Conservation (phyloP, 2,329 filamentous ascomycete species). For the Trichoderma guizhouense region DNA sequence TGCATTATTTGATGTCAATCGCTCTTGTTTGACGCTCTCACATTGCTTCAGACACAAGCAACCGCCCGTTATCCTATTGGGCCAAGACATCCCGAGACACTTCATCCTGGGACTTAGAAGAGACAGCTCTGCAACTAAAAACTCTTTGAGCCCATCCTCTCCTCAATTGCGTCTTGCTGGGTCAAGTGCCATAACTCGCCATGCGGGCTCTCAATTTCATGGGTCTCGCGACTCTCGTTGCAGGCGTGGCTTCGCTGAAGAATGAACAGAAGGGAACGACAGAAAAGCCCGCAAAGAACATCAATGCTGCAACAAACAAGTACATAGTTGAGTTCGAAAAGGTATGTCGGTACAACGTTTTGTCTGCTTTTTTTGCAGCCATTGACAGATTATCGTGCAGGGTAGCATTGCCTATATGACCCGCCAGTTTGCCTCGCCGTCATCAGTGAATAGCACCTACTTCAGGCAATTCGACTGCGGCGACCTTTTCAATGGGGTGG, state of each 20-base stretch:
- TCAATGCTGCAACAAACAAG: slow-evolving; percentile 23
- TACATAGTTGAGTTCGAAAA: slow-evolving; percentile 26
- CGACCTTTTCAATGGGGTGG: slow-evolving; percentile 36
- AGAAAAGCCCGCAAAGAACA: background rate
- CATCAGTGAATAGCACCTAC: slow-evolving; percentile 9
- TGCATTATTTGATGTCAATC: background rate
- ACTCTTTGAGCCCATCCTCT: background rate
- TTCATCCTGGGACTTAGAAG: background rate
- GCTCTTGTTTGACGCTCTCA: background rate
- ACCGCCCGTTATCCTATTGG: background rate
- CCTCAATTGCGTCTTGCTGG: background rate
- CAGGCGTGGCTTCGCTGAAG: background rate
- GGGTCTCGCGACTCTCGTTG: background rate
- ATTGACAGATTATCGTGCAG: background rate
- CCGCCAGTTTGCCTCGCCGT: slow-evolving; percentile 23
- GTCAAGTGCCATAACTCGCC: background rate
- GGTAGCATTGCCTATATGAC: slow-evolving; percentile 21
- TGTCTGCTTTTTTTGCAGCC: background rate
- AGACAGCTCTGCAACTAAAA: background rate
- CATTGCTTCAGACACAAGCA: background rate
- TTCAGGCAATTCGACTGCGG: slow-evolving; percentile 34
- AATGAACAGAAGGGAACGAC: background rate
- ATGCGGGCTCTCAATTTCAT: slow-evolving; percentile 10
- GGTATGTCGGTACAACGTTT: slow-evolving; percentile 2
- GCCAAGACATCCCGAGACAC: background rate